Conservation (phyloP, 2,329 filamentous ascomycete species). For the Cladosporium sp. region DNA sequence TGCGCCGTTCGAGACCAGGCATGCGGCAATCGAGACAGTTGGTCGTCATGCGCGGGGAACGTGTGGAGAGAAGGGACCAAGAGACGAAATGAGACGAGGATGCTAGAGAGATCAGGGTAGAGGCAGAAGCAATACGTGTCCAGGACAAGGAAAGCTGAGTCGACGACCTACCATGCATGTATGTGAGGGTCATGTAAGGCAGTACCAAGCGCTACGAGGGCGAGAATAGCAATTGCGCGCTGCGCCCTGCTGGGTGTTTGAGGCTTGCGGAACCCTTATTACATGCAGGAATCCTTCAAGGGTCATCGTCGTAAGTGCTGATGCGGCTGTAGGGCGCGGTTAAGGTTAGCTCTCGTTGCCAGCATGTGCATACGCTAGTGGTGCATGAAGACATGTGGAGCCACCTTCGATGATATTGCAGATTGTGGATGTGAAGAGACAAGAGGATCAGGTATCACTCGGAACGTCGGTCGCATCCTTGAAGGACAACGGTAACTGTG, state of each 20-base stretch:
- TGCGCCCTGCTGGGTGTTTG: conserved; percentile 12
- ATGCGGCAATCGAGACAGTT: background rate
- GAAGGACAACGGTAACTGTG: background rate
- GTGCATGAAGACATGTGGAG: conserved; percentile 1
- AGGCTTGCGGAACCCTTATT: conserved; percentile 1
- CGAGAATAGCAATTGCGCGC: conserved; percentile 9
- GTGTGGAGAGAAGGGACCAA: background rate
- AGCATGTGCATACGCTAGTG: background rate
- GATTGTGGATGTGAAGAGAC: background rate
- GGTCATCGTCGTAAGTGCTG: conserved; percentile 8
- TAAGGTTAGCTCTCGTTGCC: background rate
- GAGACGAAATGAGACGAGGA: background rate
- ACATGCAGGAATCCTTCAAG: background rate
- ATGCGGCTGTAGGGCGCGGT: conserved; percentile 6
- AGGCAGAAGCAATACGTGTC: background rate
- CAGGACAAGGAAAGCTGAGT: background rate
- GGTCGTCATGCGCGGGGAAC: conserved; percentile 7
- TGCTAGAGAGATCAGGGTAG: background rate
- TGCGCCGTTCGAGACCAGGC: background rate
- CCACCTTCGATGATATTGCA: background rate
- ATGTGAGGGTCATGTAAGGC: background rate
- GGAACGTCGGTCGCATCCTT: background rate
- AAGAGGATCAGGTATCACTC: background rate
- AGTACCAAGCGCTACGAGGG: background rate
- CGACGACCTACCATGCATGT: background rate